A percentile compares a stretch with the other conserved stretches of the same genome.
Conservation (phyloP, 352 stramenopile species). For the Phytophthora meadii region DNA sequence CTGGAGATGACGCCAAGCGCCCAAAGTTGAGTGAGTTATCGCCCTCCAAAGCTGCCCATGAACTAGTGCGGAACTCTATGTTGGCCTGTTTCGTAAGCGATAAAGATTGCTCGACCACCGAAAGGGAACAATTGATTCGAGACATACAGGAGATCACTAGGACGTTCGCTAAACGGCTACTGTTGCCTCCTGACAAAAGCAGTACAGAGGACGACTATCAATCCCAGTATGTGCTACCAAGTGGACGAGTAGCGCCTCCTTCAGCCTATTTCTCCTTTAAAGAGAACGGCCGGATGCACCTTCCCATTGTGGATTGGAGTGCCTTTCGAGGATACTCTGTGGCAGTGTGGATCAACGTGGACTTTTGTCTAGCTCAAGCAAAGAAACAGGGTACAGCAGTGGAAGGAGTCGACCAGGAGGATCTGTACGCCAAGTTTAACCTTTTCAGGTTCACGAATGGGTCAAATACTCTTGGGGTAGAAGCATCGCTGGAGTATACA, state of each 20-base stretch:
- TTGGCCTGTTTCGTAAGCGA: constrained; percentile 44
- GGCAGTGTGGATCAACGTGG: constrained; percentile 75
- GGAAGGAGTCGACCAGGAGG: constrained; percentile 10
- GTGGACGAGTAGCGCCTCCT: constrained; percentile 45
- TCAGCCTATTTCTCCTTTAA: constrained; percentile 73
- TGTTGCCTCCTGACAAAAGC: constrained; percentile 30
- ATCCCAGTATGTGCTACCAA: constrained; percentile 47
- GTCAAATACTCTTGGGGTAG: constrained; percentile 71
- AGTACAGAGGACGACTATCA: constrained; percentile 24
- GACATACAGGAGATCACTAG: constrained; percentile 42
- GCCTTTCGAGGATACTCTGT: constrained; percentile 84
- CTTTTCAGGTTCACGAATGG: constrained; percentile 80
- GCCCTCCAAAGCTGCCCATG: constrained; percentile 37
- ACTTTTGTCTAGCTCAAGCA: constrained; percentile 34
- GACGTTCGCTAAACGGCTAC: constrained; percentile 43
- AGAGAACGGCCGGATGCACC: constrained; percentile 68
- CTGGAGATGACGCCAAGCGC: not conserved
- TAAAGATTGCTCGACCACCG: constrained; percentile 11
- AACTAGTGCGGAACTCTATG: constrained; percentile 49
- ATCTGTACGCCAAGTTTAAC: constrained; percentile 58
- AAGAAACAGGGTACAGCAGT: constrained; percentile 20
- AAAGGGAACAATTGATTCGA: constrained; percentile 38
- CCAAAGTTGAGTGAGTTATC: constrained; percentile 14
- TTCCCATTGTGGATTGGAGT: constrained; percentile 82
- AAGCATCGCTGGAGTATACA: constrained; percentile 68